A percentile compares a stretch with the other conserved stretches of the same genome.
phyloP scores from a whole-genome alignment of 139 green algal species.

The Eudorina sp. region DNA sequence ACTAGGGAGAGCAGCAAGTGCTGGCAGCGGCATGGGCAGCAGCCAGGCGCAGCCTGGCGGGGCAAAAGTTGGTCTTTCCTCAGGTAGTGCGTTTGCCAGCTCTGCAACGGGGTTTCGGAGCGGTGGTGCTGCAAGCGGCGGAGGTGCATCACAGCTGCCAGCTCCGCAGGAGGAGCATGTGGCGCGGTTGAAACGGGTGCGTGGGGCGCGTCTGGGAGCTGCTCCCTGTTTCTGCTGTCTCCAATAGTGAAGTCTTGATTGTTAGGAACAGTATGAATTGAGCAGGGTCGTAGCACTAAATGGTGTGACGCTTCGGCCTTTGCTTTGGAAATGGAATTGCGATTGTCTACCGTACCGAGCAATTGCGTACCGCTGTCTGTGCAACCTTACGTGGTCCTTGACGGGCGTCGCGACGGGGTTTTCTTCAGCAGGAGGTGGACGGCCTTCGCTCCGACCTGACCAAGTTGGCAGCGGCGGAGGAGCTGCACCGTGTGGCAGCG shows the following conservation, averaged over 20 bases:
- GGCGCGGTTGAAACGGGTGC: slow-evolving; percentile 20
- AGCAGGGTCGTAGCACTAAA: too few species aligned
- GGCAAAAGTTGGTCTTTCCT: background rate
- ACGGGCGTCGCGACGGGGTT: background rate
- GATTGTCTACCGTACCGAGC: too few species aligned
- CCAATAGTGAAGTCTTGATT: too few species aligned
- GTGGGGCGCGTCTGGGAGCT: too few species aligned
- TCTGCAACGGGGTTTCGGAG: background rate
- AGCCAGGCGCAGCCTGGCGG: background rate
- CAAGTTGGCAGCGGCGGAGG: background rate
- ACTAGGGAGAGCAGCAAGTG: background rate
- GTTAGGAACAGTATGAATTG: too few species aligned
- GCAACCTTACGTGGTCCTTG: too few species aligned
- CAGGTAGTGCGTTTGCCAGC: background rate
- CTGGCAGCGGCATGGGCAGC: background rate
- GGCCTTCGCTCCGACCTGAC: slow-evolving; percentile 24
- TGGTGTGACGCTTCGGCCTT: too few species aligned
- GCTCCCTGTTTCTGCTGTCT: too few species aligned
- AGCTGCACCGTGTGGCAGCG: slow-evolving; percentile 10
- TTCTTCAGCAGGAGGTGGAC: slow-evolving; percentile 27
- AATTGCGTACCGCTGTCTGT: too few species aligned
- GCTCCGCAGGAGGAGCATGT: slow-evolving; percentile 24
- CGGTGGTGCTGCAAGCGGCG: background rate
- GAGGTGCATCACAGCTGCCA: background rate
- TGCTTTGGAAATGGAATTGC: too few species aligned